Conservation (phyloP, 805 yeast genomes). For the Ogataea pilisensis region DNA sequence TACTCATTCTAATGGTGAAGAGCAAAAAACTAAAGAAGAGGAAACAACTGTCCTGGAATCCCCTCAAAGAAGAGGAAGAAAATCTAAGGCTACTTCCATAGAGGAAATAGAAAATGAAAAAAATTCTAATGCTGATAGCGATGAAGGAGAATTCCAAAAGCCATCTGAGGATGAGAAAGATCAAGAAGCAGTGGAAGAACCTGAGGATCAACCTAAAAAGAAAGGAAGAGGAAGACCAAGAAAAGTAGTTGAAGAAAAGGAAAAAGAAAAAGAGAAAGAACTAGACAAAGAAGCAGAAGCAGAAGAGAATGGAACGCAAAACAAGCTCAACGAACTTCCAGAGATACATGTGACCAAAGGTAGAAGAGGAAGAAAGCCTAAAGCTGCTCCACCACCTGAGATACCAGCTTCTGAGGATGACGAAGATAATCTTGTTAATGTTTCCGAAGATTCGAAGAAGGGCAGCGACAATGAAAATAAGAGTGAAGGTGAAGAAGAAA, state of each 20-base stretch:
- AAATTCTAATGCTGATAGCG: neutral
- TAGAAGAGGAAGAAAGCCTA: conserved; percentile 5
- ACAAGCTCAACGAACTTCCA: conserved; percentile 2
- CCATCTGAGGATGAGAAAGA: neutral
- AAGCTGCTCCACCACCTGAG: neutral
- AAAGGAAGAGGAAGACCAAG: conserved; percentile 6
- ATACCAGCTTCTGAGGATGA: neutral
- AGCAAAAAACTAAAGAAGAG: neutral
- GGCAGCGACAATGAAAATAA: no score
- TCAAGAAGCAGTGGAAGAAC: conserved; percentile 2
- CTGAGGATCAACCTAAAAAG: conserved; percentile 1
- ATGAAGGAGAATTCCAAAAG: neutral
- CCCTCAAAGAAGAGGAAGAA: conserved; percentile 6
- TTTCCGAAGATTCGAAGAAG: neutral
- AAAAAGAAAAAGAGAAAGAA: neutral
- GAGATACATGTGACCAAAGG: conserved; percentile 4
- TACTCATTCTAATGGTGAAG: neutral
- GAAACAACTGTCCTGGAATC: neutral
- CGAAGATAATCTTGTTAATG: no score
- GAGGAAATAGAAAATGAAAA: conserved; percentile 3
- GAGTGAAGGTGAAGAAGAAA: neutral
- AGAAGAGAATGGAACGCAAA: no score
- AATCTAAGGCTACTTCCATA: neutral
- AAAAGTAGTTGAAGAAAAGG: neutral
- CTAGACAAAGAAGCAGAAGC: conserved; percentile 6